Conservation (phyloP, 148 eudicot species). For the Spergularia marina region DNA sequence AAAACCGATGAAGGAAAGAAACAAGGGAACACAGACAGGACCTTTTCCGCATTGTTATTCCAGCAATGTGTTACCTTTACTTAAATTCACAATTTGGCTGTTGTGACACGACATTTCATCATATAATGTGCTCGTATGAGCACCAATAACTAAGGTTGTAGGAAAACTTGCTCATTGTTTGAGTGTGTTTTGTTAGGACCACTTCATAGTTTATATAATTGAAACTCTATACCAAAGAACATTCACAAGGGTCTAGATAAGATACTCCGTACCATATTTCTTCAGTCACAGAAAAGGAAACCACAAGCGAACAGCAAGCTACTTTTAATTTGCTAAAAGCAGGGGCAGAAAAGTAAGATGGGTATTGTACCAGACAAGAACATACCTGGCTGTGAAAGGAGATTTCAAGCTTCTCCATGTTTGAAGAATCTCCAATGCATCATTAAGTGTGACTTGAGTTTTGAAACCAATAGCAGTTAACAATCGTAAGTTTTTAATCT, state of each 20-base stretch:
- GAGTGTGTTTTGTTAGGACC: too few species aligned
- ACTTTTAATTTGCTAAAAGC: neutral
- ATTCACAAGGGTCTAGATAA: neutral
- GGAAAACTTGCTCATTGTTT: too few species aligned
- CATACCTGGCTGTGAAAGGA: constrained; percentile 68
- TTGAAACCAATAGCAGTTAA: constrained; percentile 63
- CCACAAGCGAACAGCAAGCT: neutral
- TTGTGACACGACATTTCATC: too few species aligned
- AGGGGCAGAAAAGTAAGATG: neutral
- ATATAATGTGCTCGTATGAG: too few species aligned
- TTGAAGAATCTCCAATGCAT: constrained; percentile 51
- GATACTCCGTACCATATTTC: neutral
- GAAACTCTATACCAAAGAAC: neutral
- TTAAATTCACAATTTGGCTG: too few species aligned
- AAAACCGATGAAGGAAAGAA: too few species aligned
- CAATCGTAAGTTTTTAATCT: constrained; percentile 62
- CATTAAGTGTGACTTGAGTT: constrained; percentile 66
- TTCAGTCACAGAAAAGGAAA: neutral
- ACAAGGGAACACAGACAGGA: too few species aligned
- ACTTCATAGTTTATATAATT: too few species aligned
- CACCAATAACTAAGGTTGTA: too few species aligned
- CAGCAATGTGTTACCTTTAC: too few species aligned
- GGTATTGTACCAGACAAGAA: neutral
- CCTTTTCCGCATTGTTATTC: too few species aligned
- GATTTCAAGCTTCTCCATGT: constrained; percentile 54